Evolutionary conservation across 176 grass and related monocot species (phyloP).

Genomic region (Oryza officinalis): DNA sequence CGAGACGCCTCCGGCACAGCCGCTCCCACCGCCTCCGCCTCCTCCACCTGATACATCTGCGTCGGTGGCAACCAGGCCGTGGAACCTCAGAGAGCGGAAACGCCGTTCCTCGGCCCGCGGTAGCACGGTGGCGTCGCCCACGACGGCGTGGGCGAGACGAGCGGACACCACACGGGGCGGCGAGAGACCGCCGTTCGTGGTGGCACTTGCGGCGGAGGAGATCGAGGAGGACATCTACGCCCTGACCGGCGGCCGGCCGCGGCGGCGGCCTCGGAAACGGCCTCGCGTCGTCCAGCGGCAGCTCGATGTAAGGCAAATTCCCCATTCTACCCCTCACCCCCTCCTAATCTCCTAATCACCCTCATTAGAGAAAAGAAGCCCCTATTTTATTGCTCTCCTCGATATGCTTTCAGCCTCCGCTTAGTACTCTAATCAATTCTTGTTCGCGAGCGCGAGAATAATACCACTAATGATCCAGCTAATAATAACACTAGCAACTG

Average conservation of each 20-base stretch:
- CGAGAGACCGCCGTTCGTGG: slow-evolving; percentile 48
- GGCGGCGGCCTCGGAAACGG: slow-evolving; percentile 83
- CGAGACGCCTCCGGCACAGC: background rate
- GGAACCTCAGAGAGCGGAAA: slow-evolving; percentile 82
- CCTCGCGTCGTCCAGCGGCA: slow-evolving; percentile 77
- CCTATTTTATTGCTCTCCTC: slow-evolving; percentile 10
- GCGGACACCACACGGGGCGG: background rate
- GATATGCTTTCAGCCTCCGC: slow-evolving; percentile 36
- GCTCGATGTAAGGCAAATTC: slow-evolving; percentile 81
- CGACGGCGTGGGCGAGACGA: slow-evolving; percentile 1
- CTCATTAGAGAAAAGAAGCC: background rate
- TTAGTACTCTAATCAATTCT: slow-evolving; percentile 4
- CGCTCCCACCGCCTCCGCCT: background rate
- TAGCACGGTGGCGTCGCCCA: background rate
- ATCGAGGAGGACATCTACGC: slow-evolving; percentile 97
- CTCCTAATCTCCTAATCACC: background rate
- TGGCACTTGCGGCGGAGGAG: slow-evolving; percentile 71
- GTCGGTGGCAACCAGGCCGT: slow-evolving; percentile 34
- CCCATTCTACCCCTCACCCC: slow-evolving; percentile 35
- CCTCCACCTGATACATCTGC: background rate
- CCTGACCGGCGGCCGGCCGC: slow-evolving; percentile 80
- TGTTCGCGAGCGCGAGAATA: slow-evolving; percentile 17
- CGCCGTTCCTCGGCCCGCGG: background rate
- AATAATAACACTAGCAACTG: slow-evolving; percentile 36
- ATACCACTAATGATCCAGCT: slow-evolving; percentile 29